Conservation (phyloP, 2,329 filamentous ascomycete genomes). For the Cladophialophora psammophila region DNA sequence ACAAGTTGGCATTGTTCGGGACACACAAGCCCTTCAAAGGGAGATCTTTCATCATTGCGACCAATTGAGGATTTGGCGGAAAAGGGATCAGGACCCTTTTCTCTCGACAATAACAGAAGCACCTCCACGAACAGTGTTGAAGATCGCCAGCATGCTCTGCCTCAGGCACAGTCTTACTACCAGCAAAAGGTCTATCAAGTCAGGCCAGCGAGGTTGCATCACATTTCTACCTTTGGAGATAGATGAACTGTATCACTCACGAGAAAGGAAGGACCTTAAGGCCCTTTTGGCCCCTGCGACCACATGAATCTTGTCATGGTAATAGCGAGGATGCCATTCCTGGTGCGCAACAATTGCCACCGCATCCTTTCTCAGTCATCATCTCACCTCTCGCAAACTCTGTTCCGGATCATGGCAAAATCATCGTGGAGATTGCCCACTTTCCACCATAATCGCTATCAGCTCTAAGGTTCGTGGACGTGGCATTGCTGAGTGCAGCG, state of each 20-base stretch:
- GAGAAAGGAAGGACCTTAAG: neutral
- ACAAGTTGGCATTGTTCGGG: neutral
- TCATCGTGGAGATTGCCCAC: neutral
- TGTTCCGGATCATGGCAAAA: neutral
- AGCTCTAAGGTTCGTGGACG: neutral
- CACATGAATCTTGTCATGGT: neutral
- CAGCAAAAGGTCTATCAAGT: neutral
- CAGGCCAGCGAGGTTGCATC: neutral
- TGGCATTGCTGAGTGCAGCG: neutral
- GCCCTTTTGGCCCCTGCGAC: neutral
- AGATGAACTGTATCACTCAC: neutral
- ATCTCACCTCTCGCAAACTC: neutral
- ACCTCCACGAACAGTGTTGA: neutral
- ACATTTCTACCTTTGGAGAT: neutral
- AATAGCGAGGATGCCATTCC: neutral
- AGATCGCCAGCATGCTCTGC: conserved; percentile 9
- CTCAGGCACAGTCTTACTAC: conserved; percentile 7
- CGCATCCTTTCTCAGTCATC: neutral
- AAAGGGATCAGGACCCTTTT: neutral
- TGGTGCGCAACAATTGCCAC: neutral
- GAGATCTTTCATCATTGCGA: neutral
- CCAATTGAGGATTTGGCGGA: neutral
- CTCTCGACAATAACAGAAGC: neutral
- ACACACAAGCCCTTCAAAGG: neutral
- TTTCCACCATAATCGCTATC: neutral